Evolutionary conservation across 176 grass and related monocot genomes (phyloP).

Genomic region (Aegilops sharonensis): DNA sequence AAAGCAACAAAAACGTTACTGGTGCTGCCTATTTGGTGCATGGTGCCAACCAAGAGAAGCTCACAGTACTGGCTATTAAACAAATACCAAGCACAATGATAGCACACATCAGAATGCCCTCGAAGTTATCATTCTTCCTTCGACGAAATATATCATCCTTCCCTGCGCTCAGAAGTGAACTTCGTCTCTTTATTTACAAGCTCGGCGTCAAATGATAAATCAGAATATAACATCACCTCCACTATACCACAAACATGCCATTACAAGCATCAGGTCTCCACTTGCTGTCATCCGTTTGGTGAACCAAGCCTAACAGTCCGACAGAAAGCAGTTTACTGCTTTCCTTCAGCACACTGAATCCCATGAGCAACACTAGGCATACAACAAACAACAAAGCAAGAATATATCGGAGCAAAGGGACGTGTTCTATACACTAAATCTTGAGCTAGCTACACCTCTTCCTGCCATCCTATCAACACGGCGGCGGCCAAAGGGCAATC

Average conservation of each 20-base stretch:
- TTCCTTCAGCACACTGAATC: slow-evolving; percentile 19
- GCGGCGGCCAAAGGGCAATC: slow-evolving; percentile 62
- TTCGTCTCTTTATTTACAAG: slow-evolving; percentile 44
- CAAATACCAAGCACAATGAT: not conserved
- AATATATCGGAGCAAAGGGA: not conserved
- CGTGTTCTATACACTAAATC: slow-evolving; percentile 48
- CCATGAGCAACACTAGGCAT: slow-evolving; percentile 19
- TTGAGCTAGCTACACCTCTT: slow-evolving; percentile 49
- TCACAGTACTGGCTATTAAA: not conserved
- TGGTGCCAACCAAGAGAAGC: not conserved
- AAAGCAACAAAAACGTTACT: not conserved
- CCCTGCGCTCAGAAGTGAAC: slow-evolving; percentile 12
- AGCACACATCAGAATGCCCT: not conserved
- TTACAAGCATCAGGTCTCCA: slow-evolving; percentile 15
- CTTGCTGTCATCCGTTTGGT: not conserved
- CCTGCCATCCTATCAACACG: slow-evolving; percentile 53
- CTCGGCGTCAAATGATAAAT: slow-evolving; percentile 8
- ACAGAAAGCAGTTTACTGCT: not conserved
- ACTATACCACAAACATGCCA: not conserved
- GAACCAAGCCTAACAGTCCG: not conserved
- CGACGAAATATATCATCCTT: not conserved
- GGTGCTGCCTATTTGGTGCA: not conserved
- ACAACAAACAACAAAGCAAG: slow-evolving; percentile 7
- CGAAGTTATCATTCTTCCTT: not conserved
- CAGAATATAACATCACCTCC: not conserved